A percentile compares a stretch with the other conserved stretches of the same genome.
phyloP scores from a whole-genome alignment of 331 rosid genomes.

The Quercus phellos region DNA sequence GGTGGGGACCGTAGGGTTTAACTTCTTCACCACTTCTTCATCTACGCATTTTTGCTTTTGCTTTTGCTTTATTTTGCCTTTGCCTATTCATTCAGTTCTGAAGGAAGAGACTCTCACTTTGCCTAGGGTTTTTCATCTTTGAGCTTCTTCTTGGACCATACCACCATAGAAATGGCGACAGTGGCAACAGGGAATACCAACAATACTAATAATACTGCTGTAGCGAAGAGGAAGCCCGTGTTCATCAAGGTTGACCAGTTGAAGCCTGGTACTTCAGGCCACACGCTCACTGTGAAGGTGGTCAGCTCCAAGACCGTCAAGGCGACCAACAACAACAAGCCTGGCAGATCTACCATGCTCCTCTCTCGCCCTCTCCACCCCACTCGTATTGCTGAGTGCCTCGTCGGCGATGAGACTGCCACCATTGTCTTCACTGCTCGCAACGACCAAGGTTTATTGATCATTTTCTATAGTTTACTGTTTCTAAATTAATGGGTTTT shows the following conservation, averaged over 20 bases:
- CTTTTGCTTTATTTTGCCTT: neutral
- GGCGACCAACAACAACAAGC: slow-evolving; percentile 39
- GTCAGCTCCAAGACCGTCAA: slow-evolving; percentile 64
- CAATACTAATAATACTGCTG: slow-evolving; percentile 5
- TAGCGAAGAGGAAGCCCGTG: slow-evolving; percentile 76
- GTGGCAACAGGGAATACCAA: slow-evolving; percentile 11
- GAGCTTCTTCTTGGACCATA: neutral
- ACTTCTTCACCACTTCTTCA: neutral
- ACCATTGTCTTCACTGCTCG: slow-evolving; percentile 81
- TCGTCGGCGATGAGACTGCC: slow-evolving; percentile 81
- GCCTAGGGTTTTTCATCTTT: neutral
- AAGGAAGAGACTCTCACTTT: neutral
- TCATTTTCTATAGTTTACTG: too few relatives aligned
- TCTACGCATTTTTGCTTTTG: too few relatives aligned
- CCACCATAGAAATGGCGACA: slow-evolving; percentile 44
- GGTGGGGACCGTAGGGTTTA: slow-evolving; percentile 25
- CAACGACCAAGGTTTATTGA: slow-evolving; percentile 66
- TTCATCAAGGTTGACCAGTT: slow-evolving; percentile 73
- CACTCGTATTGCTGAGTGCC: slow-evolving; percentile 71
- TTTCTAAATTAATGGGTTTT: too few relatives aligned
- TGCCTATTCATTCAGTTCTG: neutral
- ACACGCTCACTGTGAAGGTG: slow-evolving; percentile 78
- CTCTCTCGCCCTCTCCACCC: slow-evolving; percentile 48
- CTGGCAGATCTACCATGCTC: slow-evolving; percentile 42
- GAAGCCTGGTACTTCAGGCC: slow-evolving; percentile 81